Evolutionary conservation across 768 basidiomycete genomes (phyloP).

Genomic region (Lactarius deliciosus): DNA sequence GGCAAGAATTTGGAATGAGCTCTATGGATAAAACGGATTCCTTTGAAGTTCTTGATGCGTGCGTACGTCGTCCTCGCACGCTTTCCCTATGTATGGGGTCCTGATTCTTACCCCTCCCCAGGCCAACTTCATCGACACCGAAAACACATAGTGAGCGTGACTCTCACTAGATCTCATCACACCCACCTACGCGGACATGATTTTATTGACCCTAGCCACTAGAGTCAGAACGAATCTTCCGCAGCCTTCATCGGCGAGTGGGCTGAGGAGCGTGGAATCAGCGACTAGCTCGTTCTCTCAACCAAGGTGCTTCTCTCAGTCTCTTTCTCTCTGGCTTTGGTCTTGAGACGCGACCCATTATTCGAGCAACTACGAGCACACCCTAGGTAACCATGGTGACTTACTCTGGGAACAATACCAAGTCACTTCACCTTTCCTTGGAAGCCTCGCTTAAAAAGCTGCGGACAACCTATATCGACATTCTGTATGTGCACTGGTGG

Average conservation of each 20-base stretch:
- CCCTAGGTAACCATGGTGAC: slow-evolving; percentile 36
- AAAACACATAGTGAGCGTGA: slow-evolving; percentile 37
- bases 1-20: slow-evolving; percentile 29
- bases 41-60: slow-evolving; percentile 39
- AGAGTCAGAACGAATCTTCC: slow-evolving; percentile 30
- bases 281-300: slow-evolving; percentile 39
- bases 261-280: slow-evolving; percentile 36
- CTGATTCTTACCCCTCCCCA: too few relatives aligned
- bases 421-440: slow-evolving; percentile 39
- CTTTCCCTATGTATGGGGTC: not conserved
- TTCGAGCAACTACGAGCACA: slow-evolving; percentile 31
- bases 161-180: not conserved
- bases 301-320: slow-evolving; percentile 22
- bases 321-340: not conserved
- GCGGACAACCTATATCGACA: too few relatives aligned
- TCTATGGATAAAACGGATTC: slow-evolving; percentile 38
- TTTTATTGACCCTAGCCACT: too few relatives aligned
- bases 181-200: not conserved
- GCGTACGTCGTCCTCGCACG: slow-evolving; percentile 4
- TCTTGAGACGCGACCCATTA: slow-evolving; percentile 31
- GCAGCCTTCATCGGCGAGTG: slow-evolving; percentile 43
- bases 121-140: too few relatives aligned
- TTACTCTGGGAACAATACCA: slow-evolving; percentile 27
- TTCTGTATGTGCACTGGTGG: too few relatives aligned
- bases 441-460: slow-evolving; percentile 42